Evolutionary conservation across 2,329 filamentous ascomycete species (phyloP).

Genomic region (Metarhizium rileyi): DNA sequence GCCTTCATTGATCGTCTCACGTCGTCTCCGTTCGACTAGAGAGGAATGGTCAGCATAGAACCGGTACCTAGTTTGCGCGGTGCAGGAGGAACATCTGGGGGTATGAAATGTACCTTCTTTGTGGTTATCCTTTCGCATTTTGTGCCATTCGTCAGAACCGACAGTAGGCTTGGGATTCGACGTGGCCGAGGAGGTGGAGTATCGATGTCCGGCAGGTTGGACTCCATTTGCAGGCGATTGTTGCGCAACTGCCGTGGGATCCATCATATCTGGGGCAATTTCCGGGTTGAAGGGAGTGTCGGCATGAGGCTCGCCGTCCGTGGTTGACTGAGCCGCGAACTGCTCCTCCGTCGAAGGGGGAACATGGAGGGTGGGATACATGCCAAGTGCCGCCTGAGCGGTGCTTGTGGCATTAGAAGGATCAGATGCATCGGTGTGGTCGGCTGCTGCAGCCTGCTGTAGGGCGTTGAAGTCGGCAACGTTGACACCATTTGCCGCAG

Average conservation of each 20-base stretch:
- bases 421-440: slow-evolving; percentile 39
- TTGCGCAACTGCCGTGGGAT: slow-evolving; percentile 10
- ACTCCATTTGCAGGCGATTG: slow-evolving; percentile 31
- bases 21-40: slow-evolving; percentile 84
- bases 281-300: slow-evolving; percentile 24
- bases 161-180: slow-evolving; percentile 67
- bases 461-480: slow-evolving; percentile 48
- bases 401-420: slow-evolving; percentile 47
- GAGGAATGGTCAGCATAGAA: not conserved
- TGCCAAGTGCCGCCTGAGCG: slow-evolving; percentile 48
- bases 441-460: slow-evolving; percentile 39
- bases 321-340: slow-evolving; percentile 42
- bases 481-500: slow-evolving; percentile 31
- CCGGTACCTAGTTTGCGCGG: not conserved
- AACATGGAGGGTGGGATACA: slow-evolving; percentile 51
- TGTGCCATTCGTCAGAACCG: slow-evolving; percentile 97
- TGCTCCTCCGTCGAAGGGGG: slow-evolving; percentile 49
- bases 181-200: slow-evolving; percentile 28
- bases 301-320: slow-evolving; percentile 22
- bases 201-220: slow-evolving; percentile 21
- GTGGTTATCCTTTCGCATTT: slow-evolving; percentile 92
- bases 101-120: slow-evolving; percentile 73
- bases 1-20: slow-evolving; percentile 97
- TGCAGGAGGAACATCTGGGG: not conserved
- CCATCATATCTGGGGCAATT: slow-evolving; percentile 21